phyloP scores from a whole-genome alignment of 1,139 yeast genomes.

The Suhomyces atakaporum region DNA sequence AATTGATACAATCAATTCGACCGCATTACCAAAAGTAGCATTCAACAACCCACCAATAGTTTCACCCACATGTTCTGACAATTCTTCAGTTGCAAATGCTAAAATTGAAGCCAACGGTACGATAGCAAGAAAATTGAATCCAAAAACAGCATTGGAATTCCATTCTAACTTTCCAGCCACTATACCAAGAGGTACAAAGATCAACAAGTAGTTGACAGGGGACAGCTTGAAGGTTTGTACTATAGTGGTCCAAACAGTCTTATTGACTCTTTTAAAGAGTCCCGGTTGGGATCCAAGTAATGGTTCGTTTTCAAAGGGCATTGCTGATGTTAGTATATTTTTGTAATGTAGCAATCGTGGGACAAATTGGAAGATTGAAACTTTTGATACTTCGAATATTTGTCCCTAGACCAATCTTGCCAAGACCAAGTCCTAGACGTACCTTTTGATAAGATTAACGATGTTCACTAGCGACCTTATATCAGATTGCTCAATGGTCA shows the following conservation, averaged over 20 bases:
- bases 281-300: slow-evolving; percentile 12
- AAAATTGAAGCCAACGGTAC: slow-evolving; percentile 89
- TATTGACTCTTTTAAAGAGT: slow-evolving; percentile 5
- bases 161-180: slow-evolving; percentile 61
- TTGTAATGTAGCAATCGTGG: too few relatives aligned
- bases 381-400: too few relatives aligned
- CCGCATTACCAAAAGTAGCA: slow-evolving; percentile 93
- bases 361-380: too few relatives aligned
- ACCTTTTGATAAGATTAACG: neutral
- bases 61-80: slow-evolving; percentile 82
- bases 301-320: slow-evolving; percentile 17
- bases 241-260: slow-evolving; percentile 11
- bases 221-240: slow-evolving; percentile 56
- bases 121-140: slow-evolving; percentile 83
- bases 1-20: slow-evolving; percentile 87
- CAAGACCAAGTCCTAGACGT: neutral
- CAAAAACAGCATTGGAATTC: slow-evolving; percentile 62
- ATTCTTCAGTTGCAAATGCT: slow-evolving; percentile 91
- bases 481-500: neutral
- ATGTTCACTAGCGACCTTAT: neutral
- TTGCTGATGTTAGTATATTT: slow-evolving; percentile 4
- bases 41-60: slow-evolving; percentile 90
- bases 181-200: slow-evolving; percentile 89
- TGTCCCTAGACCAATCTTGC: neutral
- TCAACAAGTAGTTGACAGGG: slow-evolving; percentile 72